phyloP scores from a whole-genome alignment of 2,329 filamentous ascomycete genomes.

The Sarocladium strictum region DNA sequence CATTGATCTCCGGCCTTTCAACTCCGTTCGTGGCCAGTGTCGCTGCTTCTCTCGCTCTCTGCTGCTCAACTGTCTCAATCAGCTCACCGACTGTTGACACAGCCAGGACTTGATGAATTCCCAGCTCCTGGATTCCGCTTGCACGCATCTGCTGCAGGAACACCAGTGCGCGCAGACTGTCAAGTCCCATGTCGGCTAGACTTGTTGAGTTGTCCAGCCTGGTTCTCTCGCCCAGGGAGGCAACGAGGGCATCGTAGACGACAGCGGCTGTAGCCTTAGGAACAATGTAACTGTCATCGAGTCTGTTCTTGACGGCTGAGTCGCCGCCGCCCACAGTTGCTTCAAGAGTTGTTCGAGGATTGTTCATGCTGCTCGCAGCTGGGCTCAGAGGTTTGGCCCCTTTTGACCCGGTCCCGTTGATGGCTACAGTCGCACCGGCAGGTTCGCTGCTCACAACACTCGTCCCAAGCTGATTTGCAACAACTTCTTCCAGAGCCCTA shows the following conservation, averaged over 20 bases:
- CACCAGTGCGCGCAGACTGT: neutral
- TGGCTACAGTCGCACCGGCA: neutral
- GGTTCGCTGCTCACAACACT: neutral
- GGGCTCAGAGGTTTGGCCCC: neutral
- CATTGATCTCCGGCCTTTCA: neutral
- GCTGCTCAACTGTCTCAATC: neutral
- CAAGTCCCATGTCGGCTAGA: neutral
- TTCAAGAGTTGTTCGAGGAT: neutral
- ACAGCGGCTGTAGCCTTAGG: neutral
- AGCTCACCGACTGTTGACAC: neutral
- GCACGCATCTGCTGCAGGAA: neutral
- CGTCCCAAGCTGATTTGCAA: neutral
- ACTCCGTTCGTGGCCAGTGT: neutral
- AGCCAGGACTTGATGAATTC: neutral
- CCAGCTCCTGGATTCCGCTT: neutral
- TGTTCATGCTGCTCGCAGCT: neutral
- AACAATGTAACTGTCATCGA: neutral
- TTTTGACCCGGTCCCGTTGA: neutral
- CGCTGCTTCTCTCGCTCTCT: neutral
- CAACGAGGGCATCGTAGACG: neutral
- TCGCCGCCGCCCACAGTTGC: neutral
- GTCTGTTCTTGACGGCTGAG: neutral
- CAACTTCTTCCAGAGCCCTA: conserved; percentile 3
- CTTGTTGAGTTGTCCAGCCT: neutral
- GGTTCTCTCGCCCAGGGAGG: neutral